Percentiles rank a stretch among this genome's conserved stretches.
These are phyloP conservation scores for Trichosanthes cucumerina DNA, from an alignment of 306 rosid genomes.

Conservation along the genomic window DNA sequence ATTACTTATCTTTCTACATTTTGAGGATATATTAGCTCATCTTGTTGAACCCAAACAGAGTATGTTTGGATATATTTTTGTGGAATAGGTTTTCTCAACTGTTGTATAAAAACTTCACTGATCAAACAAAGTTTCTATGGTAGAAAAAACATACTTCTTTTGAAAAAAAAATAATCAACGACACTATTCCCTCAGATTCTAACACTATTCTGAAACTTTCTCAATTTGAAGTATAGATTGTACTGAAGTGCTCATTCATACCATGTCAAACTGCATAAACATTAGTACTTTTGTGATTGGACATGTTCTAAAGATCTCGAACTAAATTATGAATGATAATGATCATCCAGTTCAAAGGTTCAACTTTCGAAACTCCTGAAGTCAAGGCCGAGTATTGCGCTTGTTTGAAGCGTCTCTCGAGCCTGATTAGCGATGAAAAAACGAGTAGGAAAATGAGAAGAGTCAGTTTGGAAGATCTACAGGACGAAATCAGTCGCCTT, in stretches of 20 bases:
- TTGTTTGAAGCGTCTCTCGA: slow-evolving; percentile 55
- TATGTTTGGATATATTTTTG: neutral
- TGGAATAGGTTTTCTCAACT: neutral
- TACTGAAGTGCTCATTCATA: neutral
- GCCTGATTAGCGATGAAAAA: slow-evolving; percentile 23
- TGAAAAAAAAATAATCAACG: too few relatives aligned
- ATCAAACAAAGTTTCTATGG: neutral
- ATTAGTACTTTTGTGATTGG: neutral
- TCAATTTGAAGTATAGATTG: neutral
- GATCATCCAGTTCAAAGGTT: slow-evolving; percentile 42
- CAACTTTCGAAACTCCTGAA: slow-evolving; percentile 37
- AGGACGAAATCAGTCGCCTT: slow-evolving; percentile 33
- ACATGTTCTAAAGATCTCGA: neutral
- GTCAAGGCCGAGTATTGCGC: slow-evolving; percentile 53
- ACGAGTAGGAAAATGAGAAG: slow-evolving; percentile 13
- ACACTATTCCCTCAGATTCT: too few relatives aligned
- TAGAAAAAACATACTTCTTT: neutral
- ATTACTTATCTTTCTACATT: neutral
- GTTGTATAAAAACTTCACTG: neutral
- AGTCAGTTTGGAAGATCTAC: slow-evolving; percentile 20
- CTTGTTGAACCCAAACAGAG: neutral
- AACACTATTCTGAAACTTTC: neutral
- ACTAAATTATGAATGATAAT: neutral
- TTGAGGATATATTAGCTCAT: neutral
- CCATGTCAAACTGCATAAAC: neutral